phyloP scores from a whole-genome alignment of 495 filamentous ascomycete species.

The Aspergillus homomorphus region DNA sequence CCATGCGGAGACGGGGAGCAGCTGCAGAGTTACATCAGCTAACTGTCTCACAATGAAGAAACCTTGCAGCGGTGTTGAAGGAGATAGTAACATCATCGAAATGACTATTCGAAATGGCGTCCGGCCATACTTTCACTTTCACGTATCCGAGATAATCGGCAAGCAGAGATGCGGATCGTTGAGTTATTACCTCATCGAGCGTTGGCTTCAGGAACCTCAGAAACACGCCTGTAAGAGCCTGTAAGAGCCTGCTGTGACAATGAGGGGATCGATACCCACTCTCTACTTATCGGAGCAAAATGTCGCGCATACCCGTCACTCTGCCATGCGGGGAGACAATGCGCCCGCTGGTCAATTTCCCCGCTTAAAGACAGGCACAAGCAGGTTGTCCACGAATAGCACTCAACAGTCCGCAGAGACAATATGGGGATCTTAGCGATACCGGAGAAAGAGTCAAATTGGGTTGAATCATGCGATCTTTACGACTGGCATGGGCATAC shows the following conservation, averaged over 20 bases:
- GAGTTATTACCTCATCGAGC: too few relatives aligned
- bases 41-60: neutral
- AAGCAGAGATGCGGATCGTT: too few relatives aligned
- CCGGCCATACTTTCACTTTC: too few relatives aligned
- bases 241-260: too few relatives aligned
- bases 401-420: neutral
- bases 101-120: too few relatives aligned
- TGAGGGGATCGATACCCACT: too few relatives aligned
- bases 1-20: neutral
- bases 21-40: neutral
- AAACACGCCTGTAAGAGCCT: neutral
- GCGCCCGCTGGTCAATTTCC: neutral
- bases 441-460: too few relatives aligned
- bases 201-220: neutral
- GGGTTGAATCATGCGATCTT: neutral
- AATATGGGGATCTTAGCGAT: neutral
- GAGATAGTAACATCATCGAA: neutral
- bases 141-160: too few relatives aligned
- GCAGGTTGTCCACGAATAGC: neutral
- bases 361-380: neutral
- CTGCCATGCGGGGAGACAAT: neutral
- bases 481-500: neutral
- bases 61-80: neutral
- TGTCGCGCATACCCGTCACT: neutral
- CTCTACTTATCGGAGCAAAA: neutral